Conservation (phyloP, 2,329 filamentous ascomycete species). For the Hypoxylon sp. region DNA sequence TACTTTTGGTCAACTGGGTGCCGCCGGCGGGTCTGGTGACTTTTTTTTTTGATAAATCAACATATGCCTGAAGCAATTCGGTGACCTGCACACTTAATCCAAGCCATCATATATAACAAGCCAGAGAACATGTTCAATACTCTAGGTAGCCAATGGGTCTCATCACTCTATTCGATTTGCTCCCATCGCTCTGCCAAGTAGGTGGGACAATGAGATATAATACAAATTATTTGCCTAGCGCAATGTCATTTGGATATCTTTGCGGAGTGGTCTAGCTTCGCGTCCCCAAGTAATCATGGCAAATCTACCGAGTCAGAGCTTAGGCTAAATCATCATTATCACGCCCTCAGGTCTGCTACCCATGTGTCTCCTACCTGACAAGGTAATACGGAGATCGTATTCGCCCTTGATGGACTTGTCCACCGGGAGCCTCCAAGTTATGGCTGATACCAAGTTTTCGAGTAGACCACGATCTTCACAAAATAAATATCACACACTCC, state of each 20-base stretch:
- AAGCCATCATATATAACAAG: no score
- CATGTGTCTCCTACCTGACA: constrained; percentile 8
- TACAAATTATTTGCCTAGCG: background rate
- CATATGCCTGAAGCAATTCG: no score
- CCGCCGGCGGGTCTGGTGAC: no score
- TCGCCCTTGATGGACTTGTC: constrained; percentile 1
- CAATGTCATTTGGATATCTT: background rate
- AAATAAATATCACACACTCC: constrained; percentile 29
- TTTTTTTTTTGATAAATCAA: no score
- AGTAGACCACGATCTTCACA: background rate
- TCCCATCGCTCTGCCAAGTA: background rate
- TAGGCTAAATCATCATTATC: constrained; percentile 36
- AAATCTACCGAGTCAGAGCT: constrained; percentile 23
- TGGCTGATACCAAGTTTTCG: background rate
- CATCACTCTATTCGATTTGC: background rate
- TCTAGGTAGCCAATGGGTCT: no score
- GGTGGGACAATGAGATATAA: background rate
- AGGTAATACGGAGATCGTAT: constrained; percentile 23
- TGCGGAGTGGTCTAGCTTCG: constrained; percentile 8
- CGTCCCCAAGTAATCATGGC: background rate
- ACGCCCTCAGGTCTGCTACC: constrained; percentile 3
- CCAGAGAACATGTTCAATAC: no score
- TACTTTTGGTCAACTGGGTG: no score
- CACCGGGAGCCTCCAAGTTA: constrained; percentile 5
- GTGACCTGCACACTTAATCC: no score